These are phyloP conservation scores for Flueggea neowawraea DNA, from an alignment of 441 rosid species.

Conservation along the genomic window DNA sequence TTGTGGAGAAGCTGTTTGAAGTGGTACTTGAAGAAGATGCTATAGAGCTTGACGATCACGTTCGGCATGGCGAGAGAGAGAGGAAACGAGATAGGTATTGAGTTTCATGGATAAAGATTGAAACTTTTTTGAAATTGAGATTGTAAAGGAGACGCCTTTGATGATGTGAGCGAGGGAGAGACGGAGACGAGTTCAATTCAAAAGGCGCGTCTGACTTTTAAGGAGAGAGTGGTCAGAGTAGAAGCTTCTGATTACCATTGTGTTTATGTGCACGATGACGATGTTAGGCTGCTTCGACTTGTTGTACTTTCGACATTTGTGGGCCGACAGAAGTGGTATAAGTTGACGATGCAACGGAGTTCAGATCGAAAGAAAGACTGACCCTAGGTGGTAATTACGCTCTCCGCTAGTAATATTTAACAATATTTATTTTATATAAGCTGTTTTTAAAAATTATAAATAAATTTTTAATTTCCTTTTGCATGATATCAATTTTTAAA, in stretches of 20 bases:
- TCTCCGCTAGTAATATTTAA: too few relatives aligned
- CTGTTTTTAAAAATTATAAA: too few relatives aligned
- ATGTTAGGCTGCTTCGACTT: too few relatives aligned
- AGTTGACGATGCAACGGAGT: too few relatives aligned
- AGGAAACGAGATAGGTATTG: not conserved
- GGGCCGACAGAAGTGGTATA: too few relatives aligned
- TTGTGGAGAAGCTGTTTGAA: constrained; percentile 72
- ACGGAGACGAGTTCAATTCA: constrained; percentile 14
- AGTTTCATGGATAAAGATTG: not conserved
- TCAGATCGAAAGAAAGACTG: too few relatives aligned
- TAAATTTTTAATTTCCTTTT: too few relatives aligned
- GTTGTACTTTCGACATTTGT: too few relatives aligned
- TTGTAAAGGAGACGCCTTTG: constrained; percentile 7
- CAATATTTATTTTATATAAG: too few relatives aligned
- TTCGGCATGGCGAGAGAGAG: constrained; percentile 51
- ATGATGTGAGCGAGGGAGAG: not conserved
- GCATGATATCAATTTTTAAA: too few relatives aligned
- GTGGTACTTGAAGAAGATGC: constrained; percentile 78
- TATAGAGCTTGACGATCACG: constrained; percentile 68
- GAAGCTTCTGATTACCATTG: not conserved
- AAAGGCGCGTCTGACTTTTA: not conserved
- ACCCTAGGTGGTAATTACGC: too few relatives aligned
- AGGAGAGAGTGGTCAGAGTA: constrained; percentile 4
- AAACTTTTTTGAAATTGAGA: not conserved
- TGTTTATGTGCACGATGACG: too few relatives aligned